Evolutionary conservation across 2,329 filamentous ascomycete genomes (phyloP), one percentile per base, ranked within the genome.

Genomic region (Ophiostoma ips): DNA sequence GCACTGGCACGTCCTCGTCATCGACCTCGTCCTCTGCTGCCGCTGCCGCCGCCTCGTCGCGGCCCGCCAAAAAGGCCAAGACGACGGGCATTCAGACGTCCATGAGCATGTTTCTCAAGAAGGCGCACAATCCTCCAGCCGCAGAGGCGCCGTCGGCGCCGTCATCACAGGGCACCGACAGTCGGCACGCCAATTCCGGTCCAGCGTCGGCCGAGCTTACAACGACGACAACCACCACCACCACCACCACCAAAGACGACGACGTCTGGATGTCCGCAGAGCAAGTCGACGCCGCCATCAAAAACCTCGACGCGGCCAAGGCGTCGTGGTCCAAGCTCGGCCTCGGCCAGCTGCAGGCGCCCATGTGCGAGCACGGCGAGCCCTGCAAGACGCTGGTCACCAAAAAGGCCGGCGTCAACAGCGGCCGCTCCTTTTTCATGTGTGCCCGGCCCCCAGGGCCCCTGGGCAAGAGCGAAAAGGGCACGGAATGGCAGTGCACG

Each of bases 381-480:
- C 84, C 86, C 3, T 96, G 92, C 64, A 84, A 88, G 55, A 86
- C 75, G 56, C 69, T 90, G 48, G 75, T 81, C 16, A 95, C 89
- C 1, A 95, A 90, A 68, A 96, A 96, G 62, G 73, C 87, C 1
- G 92, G 92, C 1, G 69, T 86, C 55, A 98, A 96, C 60, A 82
- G 62, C 66, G 90, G 76, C 5, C 69, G 79, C 34, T 77, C 76
- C 1, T 83, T 83, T 60, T 83, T 76, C 62, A 75, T 79, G 51
- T 83, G 79, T 54, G 62, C 72, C 13, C 75, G 83, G 37, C 92
- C 92, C 4, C 67, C 96, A 2, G 90, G 88, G 0, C 88, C 88
- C 1, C 85, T 82, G 21, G 92, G 88, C 0, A 77, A 83, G 57
- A 92, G 92, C 62, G 89, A 94, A 64, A 83, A 72, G 53, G 83